phyloP scores from a whole-genome alignment of 805 yeast species.

The Komagataella phaffii region DNA sequence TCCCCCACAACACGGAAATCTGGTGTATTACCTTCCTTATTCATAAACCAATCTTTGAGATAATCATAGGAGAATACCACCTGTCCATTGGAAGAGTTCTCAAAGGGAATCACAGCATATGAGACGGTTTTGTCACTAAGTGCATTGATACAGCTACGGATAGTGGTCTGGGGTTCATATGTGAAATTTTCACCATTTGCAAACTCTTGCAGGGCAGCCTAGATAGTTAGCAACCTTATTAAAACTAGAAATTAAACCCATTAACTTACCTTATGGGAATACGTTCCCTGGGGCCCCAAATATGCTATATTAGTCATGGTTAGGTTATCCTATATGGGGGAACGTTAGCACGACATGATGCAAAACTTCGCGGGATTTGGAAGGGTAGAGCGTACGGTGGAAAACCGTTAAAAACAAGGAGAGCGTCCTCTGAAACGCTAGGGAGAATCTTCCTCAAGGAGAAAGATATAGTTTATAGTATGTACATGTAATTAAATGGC shows the following conservation, averaged over 20 bases:
- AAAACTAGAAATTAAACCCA: background rate
- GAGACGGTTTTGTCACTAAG: constrained; percentile 34
- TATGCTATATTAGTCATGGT: constrained; percentile 40
- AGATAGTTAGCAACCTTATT: background rate
- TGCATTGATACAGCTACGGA: constrained; percentile 49
- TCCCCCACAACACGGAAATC: constrained; percentile 53
- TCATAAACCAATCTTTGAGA: constrained; percentile 50
- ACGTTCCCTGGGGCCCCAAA: constrained; percentile 87
- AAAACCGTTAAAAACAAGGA: background rate
- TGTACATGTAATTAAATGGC: background rate
- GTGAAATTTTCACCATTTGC: constrained; percentile 10
- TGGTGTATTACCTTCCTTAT: constrained; percentile 12
- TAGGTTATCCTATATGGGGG: background rate
- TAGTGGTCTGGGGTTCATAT: constrained; percentile 25
- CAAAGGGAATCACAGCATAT: constrained; percentile 76
- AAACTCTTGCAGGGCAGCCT: constrained; percentile 36
- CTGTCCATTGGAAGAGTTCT: constrained; percentile 91
- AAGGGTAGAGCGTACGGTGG: background rate
- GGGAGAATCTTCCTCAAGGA: background rate
- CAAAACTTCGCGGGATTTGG: background rate
- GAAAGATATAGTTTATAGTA: background rate
- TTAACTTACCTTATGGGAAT: constrained; percentile 64
- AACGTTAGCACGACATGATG: background rate
- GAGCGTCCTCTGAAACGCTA: background rate
- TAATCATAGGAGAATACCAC: constrained; percentile 80